These are phyloP conservation scores for Pseudoneurospora amorphoporcata DNA, from an alignment of 495 filamentous ascomycete species.

Conservation along the genomic window DNA sequence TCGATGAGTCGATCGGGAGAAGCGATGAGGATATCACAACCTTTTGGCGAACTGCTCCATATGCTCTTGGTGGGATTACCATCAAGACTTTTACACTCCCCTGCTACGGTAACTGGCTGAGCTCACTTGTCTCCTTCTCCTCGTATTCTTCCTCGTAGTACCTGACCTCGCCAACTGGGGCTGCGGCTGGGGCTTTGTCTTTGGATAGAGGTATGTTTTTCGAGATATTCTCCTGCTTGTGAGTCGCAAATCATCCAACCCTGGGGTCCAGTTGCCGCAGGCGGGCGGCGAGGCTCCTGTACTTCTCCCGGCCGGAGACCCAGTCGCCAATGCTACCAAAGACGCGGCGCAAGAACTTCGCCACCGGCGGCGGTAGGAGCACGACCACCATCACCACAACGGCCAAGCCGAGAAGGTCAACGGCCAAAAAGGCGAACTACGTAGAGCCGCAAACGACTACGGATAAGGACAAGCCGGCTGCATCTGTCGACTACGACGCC, in stretches of 20 bases:
- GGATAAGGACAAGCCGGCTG: background rate
- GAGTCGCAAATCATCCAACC: background rate
- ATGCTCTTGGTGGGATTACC: slow-evolving; percentile 36
- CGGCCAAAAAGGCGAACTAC: slow-evolving; percentile 8
- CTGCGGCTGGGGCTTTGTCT: background rate
- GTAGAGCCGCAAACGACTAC: slow-evolving; percentile 4
- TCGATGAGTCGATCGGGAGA: no score
- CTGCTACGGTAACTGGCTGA: background rate
- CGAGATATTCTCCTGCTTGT: background rate
- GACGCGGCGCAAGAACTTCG: background rate
- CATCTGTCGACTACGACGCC: slow-evolving; percentile 5
- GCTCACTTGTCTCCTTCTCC: background rate
- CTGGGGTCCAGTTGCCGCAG: background rate
- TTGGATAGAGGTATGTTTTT: background rate
- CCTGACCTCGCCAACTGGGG: background rate
- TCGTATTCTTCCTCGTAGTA: background rate
- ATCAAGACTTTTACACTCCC: background rate
- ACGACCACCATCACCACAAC: background rate
- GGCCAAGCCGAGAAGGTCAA: slow-evolving; percentile 1
- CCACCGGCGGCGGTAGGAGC: slow-evolving; percentile 1
- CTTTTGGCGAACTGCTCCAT: slow-evolving; percentile 57
- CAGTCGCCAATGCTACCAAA: background rate
- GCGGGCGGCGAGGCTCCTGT: background rate
- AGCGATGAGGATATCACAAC: slow-evolving; percentile 79
- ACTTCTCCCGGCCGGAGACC: background rate